These are phyloP conservation scores for Chaetomium globosum DNA, from an alignment of 2,329 filamentous ascomycete species.

Conservation along the genomic window DNA sequence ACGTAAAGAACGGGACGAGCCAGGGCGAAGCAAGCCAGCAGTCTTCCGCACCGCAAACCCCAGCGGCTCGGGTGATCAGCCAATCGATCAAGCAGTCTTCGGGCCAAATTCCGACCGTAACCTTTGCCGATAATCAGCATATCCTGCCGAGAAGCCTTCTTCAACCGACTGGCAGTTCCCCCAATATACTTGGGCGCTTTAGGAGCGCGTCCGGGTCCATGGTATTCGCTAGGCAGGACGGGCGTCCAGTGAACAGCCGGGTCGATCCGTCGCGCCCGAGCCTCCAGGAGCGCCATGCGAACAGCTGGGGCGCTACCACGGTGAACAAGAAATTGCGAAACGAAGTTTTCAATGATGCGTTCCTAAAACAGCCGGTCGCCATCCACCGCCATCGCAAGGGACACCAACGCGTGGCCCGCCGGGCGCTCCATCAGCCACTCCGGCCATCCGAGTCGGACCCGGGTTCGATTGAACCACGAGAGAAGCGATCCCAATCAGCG, in stretches of 20 bases:
- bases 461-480: slow-evolving; percentile 39
- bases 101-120: slow-evolving; percentile 80
- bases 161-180: slow-evolving; percentile 53
- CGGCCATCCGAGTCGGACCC: slow-evolving; percentile 53
- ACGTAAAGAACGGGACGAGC: slow-evolving; percentile 31
- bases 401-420: slow-evolving; percentile 52
- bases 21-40: slow-evolving; percentile 31
- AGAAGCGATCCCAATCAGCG: slow-evolving; percentile 24
- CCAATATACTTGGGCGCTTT: slow-evolving; percentile 40
- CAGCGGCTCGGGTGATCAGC: slow-evolving; percentile 55
- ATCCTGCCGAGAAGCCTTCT: slow-evolving; percentile 87
- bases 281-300: slow-evolving; percentile 60
- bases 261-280: slow-evolving; percentile 42
- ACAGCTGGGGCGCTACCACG: slow-evolving; percentile 86
- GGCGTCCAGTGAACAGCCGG: not conserved
- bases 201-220: slow-evolving; percentile 45
- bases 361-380: slow-evolving; percentile 81
- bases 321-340: slow-evolving; percentile 87
- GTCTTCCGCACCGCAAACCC: slow-evolving; percentile 20
- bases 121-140: slow-evolving; percentile 90
- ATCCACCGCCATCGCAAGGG: slow-evolving; percentile 74
- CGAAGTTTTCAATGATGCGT: slow-evolving; percentile 90
- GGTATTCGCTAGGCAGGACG: slow-evolving; percentile 27
- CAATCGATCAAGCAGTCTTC: slow-evolving; percentile 72
- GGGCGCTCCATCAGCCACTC: slow-evolving; percentile 55